Evolutionary conservation across 2,329 filamentous ascomycete genomes (phyloP).

Genomic region (Thermothelomyces thermophilus): DNA sequence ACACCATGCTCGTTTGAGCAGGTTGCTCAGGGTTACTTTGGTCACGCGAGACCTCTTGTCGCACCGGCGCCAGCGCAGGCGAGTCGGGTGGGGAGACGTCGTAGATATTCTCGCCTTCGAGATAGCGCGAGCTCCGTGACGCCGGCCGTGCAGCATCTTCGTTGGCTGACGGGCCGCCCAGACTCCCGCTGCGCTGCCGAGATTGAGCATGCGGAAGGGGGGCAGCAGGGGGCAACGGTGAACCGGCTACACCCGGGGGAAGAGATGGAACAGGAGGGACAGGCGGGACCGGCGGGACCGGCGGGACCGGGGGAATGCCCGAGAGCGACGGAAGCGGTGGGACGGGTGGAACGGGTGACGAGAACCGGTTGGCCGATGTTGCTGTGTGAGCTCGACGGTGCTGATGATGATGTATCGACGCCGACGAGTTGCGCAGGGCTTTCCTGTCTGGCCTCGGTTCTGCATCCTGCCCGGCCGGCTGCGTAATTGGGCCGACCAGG

Average conservation of each 20-base stretch:
- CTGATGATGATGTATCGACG: conserved; percentile 19
- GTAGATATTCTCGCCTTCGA: conserved; percentile 38
- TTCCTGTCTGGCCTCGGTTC: conserved; percentile 4
- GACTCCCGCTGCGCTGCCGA: conserved; percentile 33
- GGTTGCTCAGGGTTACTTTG: conserved; percentile 11
- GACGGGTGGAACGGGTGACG: conserved; percentile 18
- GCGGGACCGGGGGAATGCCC: conserved; percentile 18
- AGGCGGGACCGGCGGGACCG: conserved; percentile 21
- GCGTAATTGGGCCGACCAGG: conserved; percentile 5
- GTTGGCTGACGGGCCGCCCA: conserved; percentile 20
- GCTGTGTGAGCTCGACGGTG: conserved; percentile 17
- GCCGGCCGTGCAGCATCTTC: conserved; percentile 12
- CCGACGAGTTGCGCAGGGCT: conserved; percentile 14
- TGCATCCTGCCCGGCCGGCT: background rate
- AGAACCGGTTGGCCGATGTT: conserved; percentile 12
- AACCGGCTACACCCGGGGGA: conserved; percentile 14
- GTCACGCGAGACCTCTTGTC: conserved; percentile 11
- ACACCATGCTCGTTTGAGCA: conserved; percentile 1
- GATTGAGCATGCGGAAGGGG: conserved; percentile 4
- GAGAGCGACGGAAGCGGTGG: conserved; percentile 21
- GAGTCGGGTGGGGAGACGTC: conserved; percentile 42
- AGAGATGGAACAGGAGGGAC: conserved; percentile 24
- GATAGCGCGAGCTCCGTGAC: conserved; percentile 20
- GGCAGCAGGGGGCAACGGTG: conserved; percentile 20
- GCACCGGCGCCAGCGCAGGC: conserved; percentile 27